phyloP scores from a whole-genome alignment of 768 basidiomycete genomes.

The Leccinellum luteum region DNA sequence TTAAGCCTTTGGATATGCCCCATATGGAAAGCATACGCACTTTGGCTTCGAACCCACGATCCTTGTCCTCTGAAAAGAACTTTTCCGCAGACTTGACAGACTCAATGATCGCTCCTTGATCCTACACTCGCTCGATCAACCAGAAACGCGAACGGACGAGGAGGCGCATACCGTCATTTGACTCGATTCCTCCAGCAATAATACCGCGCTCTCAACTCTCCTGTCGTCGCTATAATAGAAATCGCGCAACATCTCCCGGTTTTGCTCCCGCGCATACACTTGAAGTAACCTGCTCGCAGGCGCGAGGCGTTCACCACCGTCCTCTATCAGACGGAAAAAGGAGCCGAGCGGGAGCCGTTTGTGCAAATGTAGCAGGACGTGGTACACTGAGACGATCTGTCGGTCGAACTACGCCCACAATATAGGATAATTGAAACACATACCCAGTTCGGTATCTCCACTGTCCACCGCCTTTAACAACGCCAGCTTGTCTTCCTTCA shows the following conservation, averaged over 20 bases:
- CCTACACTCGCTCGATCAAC: slow-evolving; percentile 42
- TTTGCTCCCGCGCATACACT: slow-evolving; percentile 88
- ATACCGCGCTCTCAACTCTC: slow-evolving; percentile 87
- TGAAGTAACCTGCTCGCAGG: slow-evolving; percentile 80
- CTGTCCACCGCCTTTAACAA: slow-evolving; percentile 89
- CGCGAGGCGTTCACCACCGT: slow-evolving; percentile 71
- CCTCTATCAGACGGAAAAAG: slow-evolving; percentile 94
- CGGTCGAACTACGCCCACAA: background rate
- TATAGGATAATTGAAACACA: slow-evolving; percentile 16
- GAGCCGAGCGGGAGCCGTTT: slow-evolving; percentile 80
- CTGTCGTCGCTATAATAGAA: slow-evolving; percentile 98
- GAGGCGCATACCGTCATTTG: slow-evolving; percentile 51
- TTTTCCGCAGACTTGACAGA: slow-evolving; percentile 84
- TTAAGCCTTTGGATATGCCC: background rate
- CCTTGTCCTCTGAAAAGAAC: slow-evolving; percentile 94
- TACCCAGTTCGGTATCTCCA: slow-evolving; percentile 93
- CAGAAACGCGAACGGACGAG: background rate
- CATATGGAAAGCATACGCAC: slow-evolving; percentile 34
- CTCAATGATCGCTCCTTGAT: slow-evolving; percentile 65
- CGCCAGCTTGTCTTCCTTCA: slow-evolving; percentile 93
- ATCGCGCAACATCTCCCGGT: slow-evolving; percentile 88
- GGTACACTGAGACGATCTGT: slow-evolving; percentile 62
- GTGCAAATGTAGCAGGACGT: slow-evolving; percentile 86
- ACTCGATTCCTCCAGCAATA: slow-evolving; percentile 81
- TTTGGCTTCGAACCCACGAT: slow-evolving; percentile 87